Percentiles rank a stretch among this genome's conserved stretches.
phyloP scores from a whole-genome alignment of 2,329 filamentous ascomycete species.

The Fusarium nodosum region DNA sequence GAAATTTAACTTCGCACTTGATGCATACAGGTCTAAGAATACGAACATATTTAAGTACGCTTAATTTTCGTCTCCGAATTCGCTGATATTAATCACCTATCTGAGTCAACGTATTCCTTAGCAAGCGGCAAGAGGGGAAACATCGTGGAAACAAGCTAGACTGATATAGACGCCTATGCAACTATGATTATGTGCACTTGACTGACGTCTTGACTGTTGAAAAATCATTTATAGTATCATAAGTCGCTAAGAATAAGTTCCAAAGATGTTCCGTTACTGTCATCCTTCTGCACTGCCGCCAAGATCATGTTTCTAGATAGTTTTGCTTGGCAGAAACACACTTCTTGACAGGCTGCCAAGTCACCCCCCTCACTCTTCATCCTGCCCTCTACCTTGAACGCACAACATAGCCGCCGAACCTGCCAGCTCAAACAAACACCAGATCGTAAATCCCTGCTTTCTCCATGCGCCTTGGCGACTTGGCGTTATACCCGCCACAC shows the following conservation, averaged over 20 bases:
- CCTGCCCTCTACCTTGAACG: neutral
- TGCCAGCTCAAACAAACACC: neutral
- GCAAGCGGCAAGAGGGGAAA: neutral
- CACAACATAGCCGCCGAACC: neutral
- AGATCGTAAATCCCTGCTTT: neutral
- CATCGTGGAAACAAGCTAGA: neutral
- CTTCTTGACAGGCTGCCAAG: neutral
- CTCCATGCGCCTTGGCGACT: neutral
- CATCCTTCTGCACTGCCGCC: neutral
- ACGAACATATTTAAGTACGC: fast-evolving
- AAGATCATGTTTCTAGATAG: neutral
- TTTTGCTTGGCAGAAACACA: neutral
- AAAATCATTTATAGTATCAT: neutral
- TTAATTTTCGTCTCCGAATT: neutral
- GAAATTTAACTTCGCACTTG: neutral
- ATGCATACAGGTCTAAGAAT: neutral
- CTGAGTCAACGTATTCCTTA: neutral
- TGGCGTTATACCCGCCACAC: neutral
- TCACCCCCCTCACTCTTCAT: neutral
- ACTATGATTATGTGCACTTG: neutral
- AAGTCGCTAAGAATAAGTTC: neutral
- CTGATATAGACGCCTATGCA: neutral
- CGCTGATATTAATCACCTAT: neutral
- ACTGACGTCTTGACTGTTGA: neutral
- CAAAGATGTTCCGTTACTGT: fast-evolving